Conservation (phyloP, 2,329 filamentous ascomycete genomes). For the Aspergillus bombycis region DNA sequence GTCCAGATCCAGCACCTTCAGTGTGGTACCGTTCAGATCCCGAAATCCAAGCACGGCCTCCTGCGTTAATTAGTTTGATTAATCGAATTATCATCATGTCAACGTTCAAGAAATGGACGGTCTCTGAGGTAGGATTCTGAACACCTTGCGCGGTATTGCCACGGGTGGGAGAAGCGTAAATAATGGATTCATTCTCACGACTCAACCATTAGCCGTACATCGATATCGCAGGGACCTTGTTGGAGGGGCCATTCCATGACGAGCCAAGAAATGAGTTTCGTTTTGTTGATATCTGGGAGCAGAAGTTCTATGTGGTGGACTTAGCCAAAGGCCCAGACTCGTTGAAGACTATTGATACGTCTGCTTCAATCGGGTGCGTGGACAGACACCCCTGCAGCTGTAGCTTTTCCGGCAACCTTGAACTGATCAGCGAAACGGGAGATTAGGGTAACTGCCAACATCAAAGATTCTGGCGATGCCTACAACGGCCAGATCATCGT, state of each 20-base stretch:
- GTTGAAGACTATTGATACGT: conserved; percentile 59
- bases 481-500: conserved; percentile 69
- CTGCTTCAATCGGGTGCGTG: conserved; percentile 56
- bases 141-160: conserved; percentile 3
- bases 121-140: conserved; percentile 44
- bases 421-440: conserved; percentile 47
- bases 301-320: conserved; percentile 72
- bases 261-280: conserved; percentile 44
- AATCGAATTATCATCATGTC: conserved; percentile 29
- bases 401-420: conserved; percentile 5
- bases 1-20: neutral
- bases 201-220: conserved; percentile 40
- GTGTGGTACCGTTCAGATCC: conserved; percentile 4
- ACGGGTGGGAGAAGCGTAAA: conserved; percentile 1
- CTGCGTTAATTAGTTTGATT: neutral
- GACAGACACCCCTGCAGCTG: neutral
- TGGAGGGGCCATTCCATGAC: conserved; percentile 47
- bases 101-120: conserved; percentile 49
- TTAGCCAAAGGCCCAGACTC: conserved; percentile 66
- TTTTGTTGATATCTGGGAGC: conserved; percentile 72
- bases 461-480: conserved; percentile 59
- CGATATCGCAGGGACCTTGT: conserved; percentile 41
- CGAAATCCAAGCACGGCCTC: conserved; percentile 5
- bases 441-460: conserved; percentile 73
- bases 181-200: conserved; percentile 15